Conservation (phyloP, 1,284 basidiomycete genomes). For the Apiotrichum akiyoshidainum region DNA sequence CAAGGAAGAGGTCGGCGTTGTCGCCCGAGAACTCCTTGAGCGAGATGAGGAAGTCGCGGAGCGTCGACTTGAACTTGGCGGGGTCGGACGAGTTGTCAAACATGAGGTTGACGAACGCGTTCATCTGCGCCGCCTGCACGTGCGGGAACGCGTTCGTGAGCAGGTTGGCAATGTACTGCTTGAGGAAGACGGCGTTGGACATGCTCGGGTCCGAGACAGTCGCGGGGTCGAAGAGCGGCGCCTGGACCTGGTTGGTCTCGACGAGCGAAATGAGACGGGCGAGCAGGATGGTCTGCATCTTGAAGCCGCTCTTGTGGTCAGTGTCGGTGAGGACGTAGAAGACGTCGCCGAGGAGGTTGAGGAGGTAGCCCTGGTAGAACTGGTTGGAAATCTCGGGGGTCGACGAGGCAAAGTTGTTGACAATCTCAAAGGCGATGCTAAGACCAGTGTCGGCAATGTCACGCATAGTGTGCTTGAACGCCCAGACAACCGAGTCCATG, state of each 20-base stretch:
- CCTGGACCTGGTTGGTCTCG: slow-evolving; percentile 74
- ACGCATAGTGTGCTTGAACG: slow-evolving; percentile 99
- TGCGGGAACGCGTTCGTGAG: slow-evolving; percentile 86
- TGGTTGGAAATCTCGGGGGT: slow-evolving; percentile 72
- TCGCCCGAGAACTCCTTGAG: slow-evolving; percentile 86
- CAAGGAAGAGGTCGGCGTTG: slow-evolving; percentile 80
- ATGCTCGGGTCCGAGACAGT: slow-evolving; percentile 70
- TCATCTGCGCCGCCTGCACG: slow-evolving; percentile 74
- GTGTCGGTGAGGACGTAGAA: slow-evolving; percentile 97
- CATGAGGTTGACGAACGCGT: slow-evolving; percentile 73
- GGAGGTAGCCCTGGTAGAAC: slow-evolving; percentile 89
- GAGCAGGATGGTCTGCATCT: slow-evolving; percentile 82
- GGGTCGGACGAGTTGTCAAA: slow-evolving; percentile 85
- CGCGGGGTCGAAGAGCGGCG: slow-evolving; percentile 80
- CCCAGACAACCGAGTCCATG: slow-evolving; percentile 99
- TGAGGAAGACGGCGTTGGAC: slow-evolving; percentile 78
- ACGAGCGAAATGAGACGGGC: slow-evolving; percentile 92
- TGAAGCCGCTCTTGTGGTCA: slow-evolving; percentile 98
- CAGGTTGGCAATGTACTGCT: slow-evolving; percentile 83
- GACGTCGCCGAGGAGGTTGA: slow-evolving; percentile 90
- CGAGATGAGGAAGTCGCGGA: slow-evolving; percentile 75
- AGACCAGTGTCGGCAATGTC: slow-evolving; percentile 96
- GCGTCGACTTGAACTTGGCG: slow-evolving; percentile 88
- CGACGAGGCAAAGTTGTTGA: slow-evolving; percentile 90
- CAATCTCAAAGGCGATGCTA: slow-evolving; percentile 87